Evolutionary conservation across 208 protist species (phyloP).

Genomic region (Trypanosoma vivax): DNA sequence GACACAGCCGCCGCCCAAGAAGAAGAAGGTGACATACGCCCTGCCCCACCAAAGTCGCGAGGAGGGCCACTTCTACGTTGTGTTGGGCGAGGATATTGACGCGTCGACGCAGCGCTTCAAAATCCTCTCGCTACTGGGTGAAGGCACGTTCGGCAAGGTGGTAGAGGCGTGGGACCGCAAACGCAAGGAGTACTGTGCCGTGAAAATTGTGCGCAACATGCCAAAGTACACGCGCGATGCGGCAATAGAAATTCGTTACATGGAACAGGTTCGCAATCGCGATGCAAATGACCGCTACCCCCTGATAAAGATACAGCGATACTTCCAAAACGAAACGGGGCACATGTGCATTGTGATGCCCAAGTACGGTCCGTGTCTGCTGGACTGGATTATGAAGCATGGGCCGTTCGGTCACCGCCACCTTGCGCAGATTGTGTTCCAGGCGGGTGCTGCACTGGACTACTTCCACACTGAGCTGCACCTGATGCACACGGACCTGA

Average conservation of each 20-base stretch:
- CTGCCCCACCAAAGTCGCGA: constrained; percentile 82
- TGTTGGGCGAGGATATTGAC: constrained; percentile 85
- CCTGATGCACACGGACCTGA: constrained; percentile 89
- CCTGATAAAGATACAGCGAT: constrained; percentile 72
- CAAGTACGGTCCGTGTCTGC: constrained; percentile 60
- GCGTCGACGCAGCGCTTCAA: constrained; percentile 82
- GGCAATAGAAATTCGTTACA: constrained; percentile 84
- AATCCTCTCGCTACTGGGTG: constrained; percentile 82
- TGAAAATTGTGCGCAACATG: constrained; percentile 84
- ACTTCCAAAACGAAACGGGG: constrained; percentile 72
- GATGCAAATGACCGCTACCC: constrained; percentile 67
- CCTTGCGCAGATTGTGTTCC: constrained; percentile 74
- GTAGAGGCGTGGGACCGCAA: constrained; percentile 87
- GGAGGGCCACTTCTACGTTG: constrained; percentile 88
- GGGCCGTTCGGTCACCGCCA: constrained; percentile 62
- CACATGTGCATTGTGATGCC: constrained; percentile 83
- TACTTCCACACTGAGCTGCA: constrained; percentile 69
- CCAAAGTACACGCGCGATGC: constrained; percentile 83
- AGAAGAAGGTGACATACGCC: constrained; percentile 81
- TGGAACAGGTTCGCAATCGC: constrained; percentile 65
- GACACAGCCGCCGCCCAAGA: constrained; percentile 27
- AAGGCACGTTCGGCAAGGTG: constrained; percentile 88
- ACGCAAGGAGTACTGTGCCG: constrained; percentile 78
- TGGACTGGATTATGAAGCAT: constrained; percentile 79
- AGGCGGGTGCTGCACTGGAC: constrained; percentile 60